Percentiles rank a stretch among this genome's conserved stretches.
phyloP scores from a whole-genome alignment of 345 rosid genomes.

The Murraya paniculata region DNA sequence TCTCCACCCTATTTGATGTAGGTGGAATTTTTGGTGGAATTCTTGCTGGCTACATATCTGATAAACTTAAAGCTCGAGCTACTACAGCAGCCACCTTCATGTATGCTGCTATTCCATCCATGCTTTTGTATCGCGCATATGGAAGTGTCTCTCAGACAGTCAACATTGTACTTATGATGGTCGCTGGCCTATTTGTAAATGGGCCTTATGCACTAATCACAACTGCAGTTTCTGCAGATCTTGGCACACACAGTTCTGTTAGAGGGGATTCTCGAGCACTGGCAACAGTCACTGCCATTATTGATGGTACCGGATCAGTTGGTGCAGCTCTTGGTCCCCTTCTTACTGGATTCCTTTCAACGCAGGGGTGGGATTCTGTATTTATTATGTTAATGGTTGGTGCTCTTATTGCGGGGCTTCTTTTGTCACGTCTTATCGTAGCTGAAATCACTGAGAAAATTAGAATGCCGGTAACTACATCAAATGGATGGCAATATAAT shows the following conservation, averaged over 20 bases:
- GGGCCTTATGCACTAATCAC: constrained; percentile 98
- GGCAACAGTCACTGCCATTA: constrained; percentile 91
- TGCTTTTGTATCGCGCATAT: constrained; percentile 69
- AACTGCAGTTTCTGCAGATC: constrained; percentile 95
- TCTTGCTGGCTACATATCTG: constrained; percentile 79
- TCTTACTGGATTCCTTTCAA: constrained; percentile 81
- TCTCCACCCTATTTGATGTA: constrained; percentile 85
- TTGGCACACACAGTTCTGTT: constrained; percentile 84
- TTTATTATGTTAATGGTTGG: constrained; percentile 67
- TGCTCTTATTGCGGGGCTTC: constrained; percentile 79
- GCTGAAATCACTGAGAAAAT: constrained; percentile 46
- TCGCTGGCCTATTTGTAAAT: constrained; percentile 78
- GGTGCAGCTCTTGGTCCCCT: constrained; percentile 97
- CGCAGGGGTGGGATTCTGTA: constrained; percentile 72
- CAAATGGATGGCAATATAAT: constrained; percentile 18
- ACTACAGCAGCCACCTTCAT: constrained; percentile 80
- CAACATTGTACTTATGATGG: constrained; percentile 82
- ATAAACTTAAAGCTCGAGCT: constrained; percentile 80
- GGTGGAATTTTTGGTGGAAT: constrained; percentile 92
- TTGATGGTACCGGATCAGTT: constrained; percentile 90
- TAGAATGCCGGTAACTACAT: constrained; percentile 9
- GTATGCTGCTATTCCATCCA: constrained; percentile 81
- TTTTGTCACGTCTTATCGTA: constrained; percentile 58
- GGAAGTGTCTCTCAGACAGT: constrained; percentile 58
- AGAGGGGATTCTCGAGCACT: constrained; percentile 90